Base-by-base conservation (phyloP, 352 stramenopile species). In the Phytophthora pini region DNA sequence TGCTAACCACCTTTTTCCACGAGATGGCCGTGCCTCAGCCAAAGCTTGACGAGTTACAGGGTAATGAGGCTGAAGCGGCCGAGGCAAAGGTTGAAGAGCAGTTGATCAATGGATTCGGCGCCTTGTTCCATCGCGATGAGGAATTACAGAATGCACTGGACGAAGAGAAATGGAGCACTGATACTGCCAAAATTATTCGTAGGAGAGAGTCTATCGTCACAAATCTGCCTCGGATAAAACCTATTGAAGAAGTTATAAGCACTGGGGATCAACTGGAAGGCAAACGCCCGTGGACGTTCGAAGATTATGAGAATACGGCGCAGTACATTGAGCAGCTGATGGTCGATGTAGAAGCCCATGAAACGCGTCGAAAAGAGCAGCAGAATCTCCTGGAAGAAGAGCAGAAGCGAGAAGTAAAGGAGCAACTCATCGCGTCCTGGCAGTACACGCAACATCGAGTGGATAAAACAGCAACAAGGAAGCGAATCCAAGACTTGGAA, bases 251-350 rank as follows among this genome's bases (percentile, higher is more conserved):
- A 5, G 31, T 52, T 6, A 32, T 13, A 20, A 22, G 5, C 9
- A 41, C 51, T 8, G 13, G 26, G 26, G 46, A 53, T 15, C 34
- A 58, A n/a, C 54, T 11, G 12, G 56, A 56, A 17, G 36, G 50
- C 11, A 44, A 51, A 29, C 45, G 36, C 5, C 13, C 20, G 9
- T 66, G 67, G 36, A 75, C 74, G 5, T 83, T 70, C 10, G 78
- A 84, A 57, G 80, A 89, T 41, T 89, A 89, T 40, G 50, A 74
- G 44, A 79, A 53, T 27, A 89, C 80, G 24, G 77, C 78, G 0
- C 50, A 69, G 22, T 80, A 84, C 31, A 86, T 89, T 12, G 71
- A 80, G 47, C 65, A 72, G 20, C 52, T 89, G 3, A 82, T 84
- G 77, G n/a, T 34, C 15, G 76, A 80, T 39, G 65, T 70, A 6